Evolutionary conservation across 2,329 filamentous ascomycete species (phyloP).

Genomic region (Alternaria consortialis): DNA sequence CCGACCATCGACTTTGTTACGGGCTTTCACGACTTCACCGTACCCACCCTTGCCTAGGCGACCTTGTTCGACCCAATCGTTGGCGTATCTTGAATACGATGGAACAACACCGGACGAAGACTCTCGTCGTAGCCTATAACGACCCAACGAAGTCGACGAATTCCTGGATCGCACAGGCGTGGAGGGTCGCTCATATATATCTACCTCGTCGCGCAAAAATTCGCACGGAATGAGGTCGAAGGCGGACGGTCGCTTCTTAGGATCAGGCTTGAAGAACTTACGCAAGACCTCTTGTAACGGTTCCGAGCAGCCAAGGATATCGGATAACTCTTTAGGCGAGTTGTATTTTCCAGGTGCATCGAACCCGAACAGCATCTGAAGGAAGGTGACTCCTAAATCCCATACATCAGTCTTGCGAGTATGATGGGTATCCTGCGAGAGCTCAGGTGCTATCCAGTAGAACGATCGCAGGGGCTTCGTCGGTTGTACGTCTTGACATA

Average conservation of each 20-base stretch:
- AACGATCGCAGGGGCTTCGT: constrained; percentile 73
- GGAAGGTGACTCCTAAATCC: constrained; percentile 89
- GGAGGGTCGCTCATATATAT: constrained; percentile 50
- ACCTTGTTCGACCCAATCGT: constrained; percentile 91
- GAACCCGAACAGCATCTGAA: constrained; percentile 93
- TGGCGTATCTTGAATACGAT: constrained; percentile 77
- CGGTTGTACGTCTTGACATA: constrained; percentile 59
- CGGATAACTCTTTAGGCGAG: constrained; percentile 78
- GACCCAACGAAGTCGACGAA: constrained; percentile 47
- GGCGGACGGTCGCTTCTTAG: constrained; percentile 83
- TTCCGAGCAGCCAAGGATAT: constrained; percentile 74
- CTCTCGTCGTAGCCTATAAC: constrained; percentile 47
- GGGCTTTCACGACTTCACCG: constrained; percentile 93
- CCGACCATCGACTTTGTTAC: constrained; percentile 91
- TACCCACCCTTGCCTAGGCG: constrained; percentile 92
- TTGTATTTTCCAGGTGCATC: constrained; percentile 79
- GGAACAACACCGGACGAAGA: constrained; percentile 44
- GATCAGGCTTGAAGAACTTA: constrained; percentile 84
- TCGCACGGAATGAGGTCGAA: constrained; percentile 73
- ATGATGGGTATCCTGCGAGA: constrained; percentile 65
- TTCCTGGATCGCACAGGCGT: constrained; percentile 48
- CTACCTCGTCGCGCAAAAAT: constrained; percentile 61
- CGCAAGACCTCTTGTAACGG: constrained; percentile 81
- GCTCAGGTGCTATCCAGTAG: constrained; percentile 85
- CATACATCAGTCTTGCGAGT: constrained; percentile 89